A percentile compares a stretch with the other conserved stretches of the same genome.
Evolutionary conservation across 192 early-diverging fungal species (phyloP).

Genomic region (Backusella circina): DNA sequence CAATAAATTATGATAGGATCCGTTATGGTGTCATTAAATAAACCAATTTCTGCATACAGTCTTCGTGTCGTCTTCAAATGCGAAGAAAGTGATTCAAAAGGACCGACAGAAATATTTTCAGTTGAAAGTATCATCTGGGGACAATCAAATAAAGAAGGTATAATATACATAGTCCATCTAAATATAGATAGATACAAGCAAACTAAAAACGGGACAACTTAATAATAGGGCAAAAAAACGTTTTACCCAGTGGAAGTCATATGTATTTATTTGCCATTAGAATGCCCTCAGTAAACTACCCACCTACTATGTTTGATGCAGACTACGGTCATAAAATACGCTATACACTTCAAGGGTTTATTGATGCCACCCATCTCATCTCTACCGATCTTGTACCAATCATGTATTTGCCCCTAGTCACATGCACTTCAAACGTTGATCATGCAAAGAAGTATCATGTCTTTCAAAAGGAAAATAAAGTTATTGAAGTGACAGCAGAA

Average conservation of each 20-base stretch:
- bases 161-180: not conserved
- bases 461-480: not conserved
- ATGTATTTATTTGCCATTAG: slow-evolving; percentile 33
- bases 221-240: not conserved
- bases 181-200: not conserved
- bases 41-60: slow-evolving; percentile 9
- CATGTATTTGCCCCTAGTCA: slow-evolving; percentile 27
- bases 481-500: slow-evolving; percentile 18
- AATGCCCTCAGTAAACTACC: slow-evolving; percentile 31
- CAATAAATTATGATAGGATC: slow-evolving; percentile 15
- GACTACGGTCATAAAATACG: slow-evolving; percentile 11
- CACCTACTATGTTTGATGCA: slow-evolving; percentile 20
- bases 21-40: slow-evolving; percentile 17
- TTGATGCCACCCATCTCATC: not conserved
- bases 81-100: slow-evolving; percentile 12
- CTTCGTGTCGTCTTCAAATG: slow-evolving; percentile 24
- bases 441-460: not conserved
- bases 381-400: slow-evolving; percentile 7
- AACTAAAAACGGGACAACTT: not conserved
- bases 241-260: slow-evolving; percentile 20
- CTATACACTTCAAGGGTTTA: slow-evolving; percentile 26
- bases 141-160: not conserved
- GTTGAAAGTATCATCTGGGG: slow-evolving; percentile 17
- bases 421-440: not conserved
- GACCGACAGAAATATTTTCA: slow-evolving; percentile 10